Conservation (phyloP, 2,329 filamentous ascomycete genomes). For the Orbilia javanica region DNA sequence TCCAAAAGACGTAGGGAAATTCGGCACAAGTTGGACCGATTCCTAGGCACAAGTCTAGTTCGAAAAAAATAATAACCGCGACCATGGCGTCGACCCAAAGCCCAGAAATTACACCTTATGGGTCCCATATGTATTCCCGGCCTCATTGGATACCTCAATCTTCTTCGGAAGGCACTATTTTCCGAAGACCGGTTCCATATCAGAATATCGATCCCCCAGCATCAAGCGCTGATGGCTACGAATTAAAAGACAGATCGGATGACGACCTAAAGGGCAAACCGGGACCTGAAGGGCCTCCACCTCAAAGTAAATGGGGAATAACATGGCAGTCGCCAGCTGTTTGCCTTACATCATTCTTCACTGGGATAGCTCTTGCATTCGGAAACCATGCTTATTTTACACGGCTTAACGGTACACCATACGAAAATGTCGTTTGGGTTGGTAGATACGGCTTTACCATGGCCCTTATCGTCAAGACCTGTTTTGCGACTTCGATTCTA, state of each 20-base stretch:
- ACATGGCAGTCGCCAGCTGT: conserved; percentile 46
- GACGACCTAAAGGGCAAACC: conserved; percentile 8
- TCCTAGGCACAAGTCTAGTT: neutral
- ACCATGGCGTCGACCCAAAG: conserved; percentile 31
- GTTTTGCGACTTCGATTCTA: conserved; percentile 47
- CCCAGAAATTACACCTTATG: conserved; percentile 32
- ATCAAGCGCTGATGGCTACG: neutral
- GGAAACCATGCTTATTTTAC: conserved; percentile 55
- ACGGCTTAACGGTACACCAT: conserved; percentile 31
- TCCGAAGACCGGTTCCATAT: conserved; percentile 44
- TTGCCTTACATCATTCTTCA: conserved; percentile 16
- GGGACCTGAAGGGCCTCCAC: conserved; percentile 7
- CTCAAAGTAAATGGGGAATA: conserved; percentile 43
- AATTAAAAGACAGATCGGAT: neutral
- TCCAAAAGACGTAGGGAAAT: neutral
- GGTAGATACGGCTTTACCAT: conserved; percentile 44
- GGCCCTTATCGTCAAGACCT: conserved; percentile 47
- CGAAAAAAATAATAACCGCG: neutral
- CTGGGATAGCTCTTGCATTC: conserved; percentile 34
- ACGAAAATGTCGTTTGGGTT: conserved; percentile 54
- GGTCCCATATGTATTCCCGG: neutral
- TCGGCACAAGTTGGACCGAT: no score
- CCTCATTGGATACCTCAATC: conserved; percentile 33
- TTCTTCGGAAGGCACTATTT: conserved; percentile 7
- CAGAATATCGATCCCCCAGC: conserved; percentile 7